Evolutionary conservation across 345 rosid genomes (phyloP), one percentile per base, ranked within the genome.

Genomic region (Lagerstroemia speciosa): DNA sequence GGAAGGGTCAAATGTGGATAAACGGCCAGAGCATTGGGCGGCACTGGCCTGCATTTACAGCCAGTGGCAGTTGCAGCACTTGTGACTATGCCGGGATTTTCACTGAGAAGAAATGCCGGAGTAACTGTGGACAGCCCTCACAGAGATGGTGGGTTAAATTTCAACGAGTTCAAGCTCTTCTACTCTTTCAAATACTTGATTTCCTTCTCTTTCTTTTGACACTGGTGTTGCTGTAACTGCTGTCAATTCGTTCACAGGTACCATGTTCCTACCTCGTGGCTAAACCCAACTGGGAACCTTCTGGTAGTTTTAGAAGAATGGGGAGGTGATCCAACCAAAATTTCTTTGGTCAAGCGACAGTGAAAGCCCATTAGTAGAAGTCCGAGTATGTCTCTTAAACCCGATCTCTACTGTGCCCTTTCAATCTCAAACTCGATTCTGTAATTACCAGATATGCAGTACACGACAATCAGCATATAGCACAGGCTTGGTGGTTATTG

Each of bases 21-120:
- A 93, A 93, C 36, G 96, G 98, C 61, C 78, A 74, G 72, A 90
- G 86, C 73, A 83, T 93, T n/a, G 98, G 98, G 68, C 87, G 98
- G 27, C 86, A 92, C 66, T 87, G 96, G 97, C 86, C 93, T 19
- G 87, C 67, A 40, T 83, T 85, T 45, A 84, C 70, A 68, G 98
- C 96, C 24, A 79, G 45, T 32, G 99, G 99, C 16, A 74, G 73
- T 52, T 94, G 98, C 36, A 84, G 86, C 6, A 79, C 71, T 26
- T 94, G 99, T 62, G 81, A 82, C 69, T 94, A 94, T 78, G 88
- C 93, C 0, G 93, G 92, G 61, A 55, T 71, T 17, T 88, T 77
- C 52, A 3, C 26, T 8, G 80, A 83, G 2, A 76, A 76, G 58
- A 89, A 87, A 79, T 93, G 98, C 75, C 19, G 67, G 7, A 81